Conservation (phyloP, 1,284 basidiomycete genomes). For the Hymenochaete sp. region DNA sequence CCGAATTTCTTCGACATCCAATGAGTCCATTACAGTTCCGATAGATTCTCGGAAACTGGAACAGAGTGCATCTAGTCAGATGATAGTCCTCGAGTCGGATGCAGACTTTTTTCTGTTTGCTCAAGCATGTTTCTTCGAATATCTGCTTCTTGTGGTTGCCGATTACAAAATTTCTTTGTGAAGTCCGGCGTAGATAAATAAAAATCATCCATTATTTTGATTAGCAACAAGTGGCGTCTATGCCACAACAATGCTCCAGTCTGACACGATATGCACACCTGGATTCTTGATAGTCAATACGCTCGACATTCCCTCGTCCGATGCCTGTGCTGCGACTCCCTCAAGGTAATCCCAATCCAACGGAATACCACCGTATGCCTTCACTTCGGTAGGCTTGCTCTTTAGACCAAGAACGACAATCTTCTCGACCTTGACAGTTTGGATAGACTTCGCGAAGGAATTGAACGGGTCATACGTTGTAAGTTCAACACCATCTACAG, state of each 20-base stretch:
- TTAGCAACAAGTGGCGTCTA: no score
- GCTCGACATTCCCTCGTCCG: conserved; percentile 54
- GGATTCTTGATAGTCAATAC: conserved; percentile 75
- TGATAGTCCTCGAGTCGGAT: no score
- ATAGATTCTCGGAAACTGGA: no score
- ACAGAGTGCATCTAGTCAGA: no score
- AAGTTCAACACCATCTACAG: conserved; percentile 45
- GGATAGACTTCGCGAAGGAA: conserved; percentile 51
- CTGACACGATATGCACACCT: conserved; percentile 48
- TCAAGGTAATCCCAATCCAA: conserved; percentile 50
- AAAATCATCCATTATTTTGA: no score
- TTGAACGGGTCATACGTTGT: conserved; percentile 48
- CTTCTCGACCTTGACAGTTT: conserved; percentile 69
- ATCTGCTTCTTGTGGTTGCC: no score
- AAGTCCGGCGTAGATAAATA: no score
- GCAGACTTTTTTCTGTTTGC: no score
- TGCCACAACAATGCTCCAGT: conserved; percentile 61
- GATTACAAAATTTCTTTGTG: no score
- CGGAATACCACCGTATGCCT: conserved; percentile 41
- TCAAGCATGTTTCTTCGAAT: no score
- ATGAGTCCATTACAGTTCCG: no score
- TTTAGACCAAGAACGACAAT: conserved; percentile 70
- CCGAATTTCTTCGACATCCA: no score
- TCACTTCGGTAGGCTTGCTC: conserved; percentile 54
- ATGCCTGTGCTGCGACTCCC: conserved; percentile 41